Conservation (phyloP, 2,329 filamentous ascomycete genomes). For the Pseudogymnoascus sp. region DNA sequence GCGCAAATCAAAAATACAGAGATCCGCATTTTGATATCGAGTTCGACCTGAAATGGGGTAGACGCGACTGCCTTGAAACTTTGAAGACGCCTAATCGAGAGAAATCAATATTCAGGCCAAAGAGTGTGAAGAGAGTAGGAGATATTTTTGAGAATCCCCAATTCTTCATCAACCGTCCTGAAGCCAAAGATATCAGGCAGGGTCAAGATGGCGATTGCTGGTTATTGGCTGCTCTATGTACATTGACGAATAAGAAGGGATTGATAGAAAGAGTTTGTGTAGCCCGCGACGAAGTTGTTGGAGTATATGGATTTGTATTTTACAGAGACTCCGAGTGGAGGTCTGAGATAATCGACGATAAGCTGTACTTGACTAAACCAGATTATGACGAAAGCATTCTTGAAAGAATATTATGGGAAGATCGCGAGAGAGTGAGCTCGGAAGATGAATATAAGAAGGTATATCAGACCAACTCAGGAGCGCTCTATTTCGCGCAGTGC, state of each 20-base stretch:
- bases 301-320: slow-evolving; percentile 87
- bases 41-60: slow-evolving; percentile 56
- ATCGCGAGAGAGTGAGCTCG: slow-evolving; percentile 64
- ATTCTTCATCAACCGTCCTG: slow-evolving; percentile 72
- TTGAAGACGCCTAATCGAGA: slow-evolving; percentile 11
- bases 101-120: slow-evolving; percentile 36
- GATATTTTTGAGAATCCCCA: slow-evolving; percentile 71
- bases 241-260: slow-evolving; percentile 63
- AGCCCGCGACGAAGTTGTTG: slow-evolving; percentile 62
- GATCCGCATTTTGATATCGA: slow-evolving; percentile 86
- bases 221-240: slow-evolving; percentile 72
- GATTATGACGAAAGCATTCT: slow-evolving; percentile 73
- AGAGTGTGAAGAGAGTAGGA: slow-evolving; percentile 65
- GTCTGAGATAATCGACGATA: slow-evolving; percentile 85
- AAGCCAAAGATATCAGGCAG: slow-evolving; percentile 71
- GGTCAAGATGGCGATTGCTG: slow-evolving; percentile 76
- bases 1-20: slow-evolving; percentile 76
- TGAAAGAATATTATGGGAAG: slow-evolving; percentile 64
- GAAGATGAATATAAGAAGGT: slow-evolving; percentile 60
- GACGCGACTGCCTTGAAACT: slow-evolving; percentile 40
- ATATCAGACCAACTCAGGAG: slow-evolving; percentile 67
- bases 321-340: slow-evolving; percentile 86
- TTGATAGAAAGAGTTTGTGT: slow-evolving; percentile 68
- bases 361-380: slow-evolving; percentile 73
- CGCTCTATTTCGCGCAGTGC: slow-evolving; percentile 71